These are phyloP conservation scores for Tetrapyrgos nigripes DNA, from an alignment of 1,284 basidiomycete genomes.

Conservation along the genomic window DNA sequence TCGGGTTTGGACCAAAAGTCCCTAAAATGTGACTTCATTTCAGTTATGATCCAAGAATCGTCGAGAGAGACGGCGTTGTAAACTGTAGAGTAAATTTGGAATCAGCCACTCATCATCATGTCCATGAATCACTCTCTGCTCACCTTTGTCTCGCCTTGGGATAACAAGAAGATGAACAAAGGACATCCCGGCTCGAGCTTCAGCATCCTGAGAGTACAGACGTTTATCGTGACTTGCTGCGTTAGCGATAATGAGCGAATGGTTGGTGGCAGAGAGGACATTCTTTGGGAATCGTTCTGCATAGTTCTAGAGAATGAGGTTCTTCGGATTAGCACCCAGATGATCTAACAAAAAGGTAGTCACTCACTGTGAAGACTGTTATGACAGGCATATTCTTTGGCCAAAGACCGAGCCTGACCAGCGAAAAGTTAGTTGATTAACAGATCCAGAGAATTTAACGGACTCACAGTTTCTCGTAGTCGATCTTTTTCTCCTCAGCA, in stretches of 20 bases:
- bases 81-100: not conserved
- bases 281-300: not conserved
- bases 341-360: not conserved
- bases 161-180: conserved; percentile 14
- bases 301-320: not conserved
- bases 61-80: conserved; percentile 6
- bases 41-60: not conserved
- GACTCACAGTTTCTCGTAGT: not conserved
- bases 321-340: not conserved
- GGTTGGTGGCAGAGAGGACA: conserved; percentile 9
- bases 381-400: conserved; percentile 9
- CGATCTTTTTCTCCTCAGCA: not conserved
- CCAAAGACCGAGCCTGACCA: not conserved
- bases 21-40: conserved; percentile 2
- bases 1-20: not conserved
- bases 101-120: not conserved
- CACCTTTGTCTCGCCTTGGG: conserved; percentile 8
- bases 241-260: conserved; percentile 14
- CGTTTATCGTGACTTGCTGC: conserved; percentile 11
- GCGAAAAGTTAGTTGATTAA: not conserved
- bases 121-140: not conserved
- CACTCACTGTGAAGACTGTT: conserved; percentile 14
- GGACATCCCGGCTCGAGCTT: conserved; percentile 9
- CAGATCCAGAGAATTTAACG: not conserved
- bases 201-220: conserved; percentile 6